These are phyloP conservation scores for Didymella arachidicola DNA, from an alignment of 2,329 filamentous ascomycete species.

Conservation along the genomic window DNA sequence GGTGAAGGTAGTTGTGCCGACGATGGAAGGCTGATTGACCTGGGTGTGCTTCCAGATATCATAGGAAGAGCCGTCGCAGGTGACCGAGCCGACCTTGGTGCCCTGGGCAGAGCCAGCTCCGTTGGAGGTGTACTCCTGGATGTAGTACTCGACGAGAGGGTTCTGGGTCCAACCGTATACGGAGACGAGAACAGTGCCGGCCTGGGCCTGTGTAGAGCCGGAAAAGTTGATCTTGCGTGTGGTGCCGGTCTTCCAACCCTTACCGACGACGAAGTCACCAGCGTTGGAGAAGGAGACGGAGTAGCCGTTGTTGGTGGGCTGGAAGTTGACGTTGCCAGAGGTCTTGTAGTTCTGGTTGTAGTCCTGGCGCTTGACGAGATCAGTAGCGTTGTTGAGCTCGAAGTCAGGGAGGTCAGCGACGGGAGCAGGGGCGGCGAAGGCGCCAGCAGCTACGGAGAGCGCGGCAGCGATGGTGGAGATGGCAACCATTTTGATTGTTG, in stretches of 20 bases:
- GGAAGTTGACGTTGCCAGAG: constrained; percentile 40
- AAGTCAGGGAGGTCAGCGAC: constrained; percentile 39
- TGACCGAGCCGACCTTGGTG: constrained; percentile 37
- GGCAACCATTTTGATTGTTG: constrained; percentile 34
- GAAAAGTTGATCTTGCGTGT: constrained; percentile 40
- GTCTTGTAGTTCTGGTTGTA: constrained; percentile 49
- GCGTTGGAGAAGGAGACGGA: constrained; percentile 39
- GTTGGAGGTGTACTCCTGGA: constrained; percentile 58
- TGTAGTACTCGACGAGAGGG: constrained; percentile 60
- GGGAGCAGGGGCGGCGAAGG: constrained; percentile 35
- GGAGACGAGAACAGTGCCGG: constrained; percentile 42
- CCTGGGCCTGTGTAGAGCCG: constrained; percentile 33
- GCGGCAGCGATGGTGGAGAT: constrained; percentile 34
- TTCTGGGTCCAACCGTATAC: constrained; percentile 65
- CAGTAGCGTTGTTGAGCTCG: constrained; percentile 27
- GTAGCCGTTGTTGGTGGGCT: constrained; percentile 39
- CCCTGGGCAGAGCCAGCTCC: constrained; percentile 47
- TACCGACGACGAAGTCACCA: constrained; percentile 44
- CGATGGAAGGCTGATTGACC: constrained; percentile 57
- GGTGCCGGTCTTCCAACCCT: constrained; percentile 44
- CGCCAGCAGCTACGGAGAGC: constrained; percentile 30
- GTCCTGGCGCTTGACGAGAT: constrained; percentile 40
- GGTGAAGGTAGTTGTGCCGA: constrained; percentile 58
- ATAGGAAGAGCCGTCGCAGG: constrained; percentile 42
- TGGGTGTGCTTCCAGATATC: constrained; percentile 44